These are phyloP conservation scores for Blastocystis sp. DNA, from an alignment of 352 stramenopile species.

Conservation along the genomic window DNA sequence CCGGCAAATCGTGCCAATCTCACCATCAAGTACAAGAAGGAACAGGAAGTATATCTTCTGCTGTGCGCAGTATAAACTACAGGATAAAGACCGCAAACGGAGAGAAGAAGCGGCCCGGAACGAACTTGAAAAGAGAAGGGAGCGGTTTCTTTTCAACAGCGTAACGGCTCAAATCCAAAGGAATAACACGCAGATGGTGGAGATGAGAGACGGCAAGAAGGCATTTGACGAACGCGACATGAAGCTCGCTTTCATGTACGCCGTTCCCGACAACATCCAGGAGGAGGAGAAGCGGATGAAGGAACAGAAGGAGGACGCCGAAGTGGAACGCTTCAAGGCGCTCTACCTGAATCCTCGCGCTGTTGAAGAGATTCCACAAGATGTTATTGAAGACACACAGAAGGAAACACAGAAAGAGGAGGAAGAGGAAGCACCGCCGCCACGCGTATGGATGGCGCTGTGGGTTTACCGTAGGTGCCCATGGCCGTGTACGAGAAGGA, in stretches of 20 bases:
- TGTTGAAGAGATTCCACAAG: neutral
- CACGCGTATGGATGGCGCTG: neutral
- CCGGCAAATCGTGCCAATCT: conserved; percentile 52
- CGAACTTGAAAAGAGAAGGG: conserved; percentile 53
- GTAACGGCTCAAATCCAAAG: neutral
- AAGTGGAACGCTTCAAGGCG: conserved; percentile 9
- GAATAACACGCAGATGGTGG: conserved; percentile 28
- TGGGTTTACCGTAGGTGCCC: conserved; percentile 7
- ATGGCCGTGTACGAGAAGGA: conserved; percentile 27
- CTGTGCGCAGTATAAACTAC: neutral
- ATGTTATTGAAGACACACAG: conserved; percentile 2
- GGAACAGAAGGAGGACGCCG: neutral
- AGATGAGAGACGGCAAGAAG: conserved; percentile 24
- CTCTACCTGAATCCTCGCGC: conserved; percentile 41
- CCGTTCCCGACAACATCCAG: conserved; percentile 32
- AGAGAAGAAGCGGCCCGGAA: conserved; percentile 16
- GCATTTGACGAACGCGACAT: conserved; percentile 30
- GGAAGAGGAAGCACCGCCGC: conserved; percentile 5
- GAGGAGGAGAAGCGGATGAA: conserved; percentile 27
- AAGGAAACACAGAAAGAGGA: neutral
- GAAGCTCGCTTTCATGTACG: conserved; percentile 63
- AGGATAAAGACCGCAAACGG: conserved; percentile 50
- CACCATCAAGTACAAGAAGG: conserved; percentile 40
- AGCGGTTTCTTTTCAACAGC: conserved; percentile 43
- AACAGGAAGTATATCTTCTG: conserved; percentile 25